Conservation (phyloP, 2,329 filamentous ascomycete genomes). For the Didymella exigua region DNA sequence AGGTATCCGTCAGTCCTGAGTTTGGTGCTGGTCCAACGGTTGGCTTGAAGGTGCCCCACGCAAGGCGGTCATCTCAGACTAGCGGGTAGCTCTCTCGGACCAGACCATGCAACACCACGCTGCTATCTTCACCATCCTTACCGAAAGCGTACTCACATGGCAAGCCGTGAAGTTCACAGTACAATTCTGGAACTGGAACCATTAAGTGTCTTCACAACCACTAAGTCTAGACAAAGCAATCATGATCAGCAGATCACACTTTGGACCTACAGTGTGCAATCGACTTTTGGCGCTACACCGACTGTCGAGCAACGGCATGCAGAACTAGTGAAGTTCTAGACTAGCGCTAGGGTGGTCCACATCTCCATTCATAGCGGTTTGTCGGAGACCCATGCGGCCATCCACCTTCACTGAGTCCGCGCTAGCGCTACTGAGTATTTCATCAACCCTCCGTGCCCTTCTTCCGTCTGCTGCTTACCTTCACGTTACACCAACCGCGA, state of each 20-base stretch:
- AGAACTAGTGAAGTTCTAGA: slow-evolving; percentile 4
- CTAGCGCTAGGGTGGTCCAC: slow-evolving; percentile 13
- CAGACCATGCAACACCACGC: slow-evolving; percentile 14
- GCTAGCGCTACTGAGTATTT: slow-evolving; percentile 28
- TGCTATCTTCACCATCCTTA: slow-evolving; percentile 17
- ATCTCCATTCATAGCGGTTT: slow-evolving; percentile 11
- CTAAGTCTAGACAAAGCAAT: not conserved
- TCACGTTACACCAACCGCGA: slow-evolving; percentile 18
- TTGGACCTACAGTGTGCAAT: not conserved
- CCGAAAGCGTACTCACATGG: slow-evolving; percentile 17
- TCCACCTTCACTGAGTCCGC: slow-evolving; percentile 12
- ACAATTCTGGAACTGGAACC: not conserved
- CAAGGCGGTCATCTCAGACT: not conserved
- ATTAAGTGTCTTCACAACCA: not conserved
- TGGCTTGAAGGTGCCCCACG: slow-evolving; percentile 7
- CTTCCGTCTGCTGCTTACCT: slow-evolving; percentile 13
- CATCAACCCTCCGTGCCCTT: slow-evolving; percentile 31
- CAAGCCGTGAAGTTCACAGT: slow-evolving; percentile 8
- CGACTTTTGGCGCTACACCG: not conserved
- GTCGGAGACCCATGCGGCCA: slow-evolving; percentile 18
- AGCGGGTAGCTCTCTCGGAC: slow-evolving; percentile 4
- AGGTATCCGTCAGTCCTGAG: not conserved
- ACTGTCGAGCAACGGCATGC: slow-evolving; percentile 2
- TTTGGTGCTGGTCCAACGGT: not conserved
- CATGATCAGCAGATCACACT: slow-evolving; percentile 3